phyloP scores from a whole-genome alignment of 2,329 filamentous ascomycete genomes.

The Ophiostoma montium region DNA sequence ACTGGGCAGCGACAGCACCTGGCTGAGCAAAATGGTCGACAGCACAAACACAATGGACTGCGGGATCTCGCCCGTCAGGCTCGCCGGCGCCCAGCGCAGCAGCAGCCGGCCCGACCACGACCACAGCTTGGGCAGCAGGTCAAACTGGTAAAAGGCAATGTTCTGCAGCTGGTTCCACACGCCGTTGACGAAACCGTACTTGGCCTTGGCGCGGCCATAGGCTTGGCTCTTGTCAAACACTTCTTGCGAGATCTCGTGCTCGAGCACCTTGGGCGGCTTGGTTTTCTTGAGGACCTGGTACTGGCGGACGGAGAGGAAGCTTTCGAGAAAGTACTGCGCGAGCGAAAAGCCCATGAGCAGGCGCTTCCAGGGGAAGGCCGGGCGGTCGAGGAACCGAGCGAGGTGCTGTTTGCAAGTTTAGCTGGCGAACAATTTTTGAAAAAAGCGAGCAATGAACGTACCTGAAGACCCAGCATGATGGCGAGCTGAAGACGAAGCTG shows the following conservation, averaged over 20 bases:
- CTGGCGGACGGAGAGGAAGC: slow-evolving; percentile 78
- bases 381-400: slow-evolving; percentile 75
- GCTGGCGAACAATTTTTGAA: background rate
- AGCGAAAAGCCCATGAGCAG: slow-evolving; percentile 90
- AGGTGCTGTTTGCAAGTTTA: slow-evolving; percentile 39
- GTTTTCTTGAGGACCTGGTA: slow-evolving; percentile 73
- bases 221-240: slow-evolving; percentile 93
- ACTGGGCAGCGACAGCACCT: slow-evolving; percentile 63
- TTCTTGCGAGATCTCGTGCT: slow-evolving; percentile 75
- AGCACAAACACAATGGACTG: slow-evolving; percentile 91
- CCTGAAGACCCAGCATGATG: slow-evolving; percentile 31
- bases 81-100: slow-evolving; percentile 56
- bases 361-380: slow-evolving; percentile 93
- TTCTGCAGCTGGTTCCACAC: slow-evolving; percentile 83
- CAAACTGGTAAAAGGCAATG: slow-evolving; percentile 75
- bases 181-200: slow-evolving; percentile 69
- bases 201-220: slow-evolving; percentile 90
- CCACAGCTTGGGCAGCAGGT: slow-evolving; percentile 88
- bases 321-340: slow-evolving; percentile 81
- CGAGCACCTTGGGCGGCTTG: slow-evolving; percentile 70
- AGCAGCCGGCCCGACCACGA: slow-evolving; percentile 62
- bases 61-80: slow-evolving; percentile 82
- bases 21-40: slow-evolving; percentile 68
- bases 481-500: too few species aligned
- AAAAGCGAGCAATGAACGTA: background rate